These are phyloP conservation scores for Metschnikowia hibisci DNA, from an alignment of 805 yeast genomes.

Conservation along the genomic window DNA sequence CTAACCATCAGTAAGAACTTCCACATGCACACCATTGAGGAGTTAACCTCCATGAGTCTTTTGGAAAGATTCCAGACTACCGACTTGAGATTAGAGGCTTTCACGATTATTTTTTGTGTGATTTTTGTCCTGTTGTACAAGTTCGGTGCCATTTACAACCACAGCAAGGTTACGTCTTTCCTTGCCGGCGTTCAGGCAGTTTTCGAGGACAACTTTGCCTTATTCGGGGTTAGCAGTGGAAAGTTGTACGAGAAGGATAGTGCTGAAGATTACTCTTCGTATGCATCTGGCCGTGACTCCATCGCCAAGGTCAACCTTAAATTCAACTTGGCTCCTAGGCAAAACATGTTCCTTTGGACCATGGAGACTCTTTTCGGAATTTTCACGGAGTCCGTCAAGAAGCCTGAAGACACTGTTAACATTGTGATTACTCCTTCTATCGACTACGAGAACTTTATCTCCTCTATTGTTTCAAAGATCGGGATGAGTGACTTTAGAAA, in stretches of 20 bases:
- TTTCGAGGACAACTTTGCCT: slow-evolving; percentile 66
- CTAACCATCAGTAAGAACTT: slow-evolving; percentile 17
- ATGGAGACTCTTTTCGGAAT: slow-evolving; percentile 60
- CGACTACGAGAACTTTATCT: slow-evolving; percentile 64
- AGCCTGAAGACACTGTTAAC: slow-evolving; percentile 57
- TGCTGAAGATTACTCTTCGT: slow-evolving; percentile 59
- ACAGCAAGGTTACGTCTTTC: slow-evolving; percentile 49
- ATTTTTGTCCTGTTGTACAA: slow-evolving; percentile 49
- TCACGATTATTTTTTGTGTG: slow-evolving; percentile 49
- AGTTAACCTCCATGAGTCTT: slow-evolving; percentile 56
- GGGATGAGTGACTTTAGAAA: slow-evolving; percentile 75
- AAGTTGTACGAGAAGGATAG: slow-evolving; percentile 57
- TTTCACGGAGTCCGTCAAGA: slow-evolving; percentile 51
- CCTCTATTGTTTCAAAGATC: slow-evolving; percentile 81
- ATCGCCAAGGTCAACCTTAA: slow-evolving; percentile 59
- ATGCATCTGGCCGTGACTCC: slow-evolving; percentile 86
- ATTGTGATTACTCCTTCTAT: slow-evolving; percentile 56
- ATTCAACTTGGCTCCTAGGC: slow-evolving; percentile 71
- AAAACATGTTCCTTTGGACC: slow-evolving; percentile 64
- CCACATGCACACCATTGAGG: slow-evolving; percentile 41
- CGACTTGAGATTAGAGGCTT: slow-evolving; percentile 74
- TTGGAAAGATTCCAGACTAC: slow-evolving; percentile 53
- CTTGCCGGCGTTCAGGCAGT: slow-evolving; percentile 48
- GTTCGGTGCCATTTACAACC: slow-evolving; percentile 60
- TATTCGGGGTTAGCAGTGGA: slow-evolving; percentile 58